Evolutionary conservation across 2,329 filamentous ascomycete genomes (phyloP).

Genomic region (Fusarium begoniae): DNA sequence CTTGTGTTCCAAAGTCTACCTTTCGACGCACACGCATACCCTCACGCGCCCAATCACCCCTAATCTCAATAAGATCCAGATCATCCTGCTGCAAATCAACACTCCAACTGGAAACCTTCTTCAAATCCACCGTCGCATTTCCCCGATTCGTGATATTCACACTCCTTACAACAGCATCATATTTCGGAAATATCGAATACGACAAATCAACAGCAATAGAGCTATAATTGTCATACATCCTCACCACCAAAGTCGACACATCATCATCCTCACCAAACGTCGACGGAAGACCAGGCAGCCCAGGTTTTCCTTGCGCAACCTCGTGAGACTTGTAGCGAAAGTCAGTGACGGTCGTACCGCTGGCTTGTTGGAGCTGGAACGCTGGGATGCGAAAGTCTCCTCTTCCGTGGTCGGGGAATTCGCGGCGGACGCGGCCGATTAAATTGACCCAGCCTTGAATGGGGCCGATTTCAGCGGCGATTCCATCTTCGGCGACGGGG

Average conservation of each 20-base stretch:
- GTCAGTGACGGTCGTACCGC: conserved; percentile 66
- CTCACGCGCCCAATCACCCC: conserved; percentile 71
- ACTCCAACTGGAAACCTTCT: conserved; percentile 68
- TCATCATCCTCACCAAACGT: conserved; percentile 66
- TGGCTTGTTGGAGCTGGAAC: conserved; percentile 66
- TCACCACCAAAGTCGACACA: conserved; percentile 68
- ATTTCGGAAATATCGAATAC: conserved; percentile 71
- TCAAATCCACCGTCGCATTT: conserved; percentile 59
- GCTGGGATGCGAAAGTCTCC: conserved; percentile 71
- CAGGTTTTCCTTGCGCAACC: conserved; percentile 64
- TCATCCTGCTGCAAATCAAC: conserved; percentile 68
- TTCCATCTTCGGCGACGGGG: conserved; percentile 58
- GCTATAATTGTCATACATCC: conserved; percentile 67
- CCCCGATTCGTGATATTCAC: conserved; percentile 70
- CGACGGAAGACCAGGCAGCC: conserved; percentile 64
- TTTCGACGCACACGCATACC: conserved; percentile 62
- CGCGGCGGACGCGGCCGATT: conserved; percentile 64
- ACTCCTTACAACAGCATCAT: conserved; percentile 69
- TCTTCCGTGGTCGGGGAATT: conserved; percentile 72
- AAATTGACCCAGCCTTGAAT: conserved; percentile 58
- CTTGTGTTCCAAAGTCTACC: conserved; percentile 65
- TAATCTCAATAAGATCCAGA: conserved; percentile 69
- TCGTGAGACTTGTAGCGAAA: conserved; percentile 67
- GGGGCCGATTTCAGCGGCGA: conserved; percentile 48
- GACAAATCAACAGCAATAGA: conserved; percentile 65